Percentiles rank a stretch among this genome's conserved stretches.
These are phyloP conservation scores for Clausena lansium DNA, from an alignment of 345 rosid genomes.

Conservation along the genomic window DNA sequence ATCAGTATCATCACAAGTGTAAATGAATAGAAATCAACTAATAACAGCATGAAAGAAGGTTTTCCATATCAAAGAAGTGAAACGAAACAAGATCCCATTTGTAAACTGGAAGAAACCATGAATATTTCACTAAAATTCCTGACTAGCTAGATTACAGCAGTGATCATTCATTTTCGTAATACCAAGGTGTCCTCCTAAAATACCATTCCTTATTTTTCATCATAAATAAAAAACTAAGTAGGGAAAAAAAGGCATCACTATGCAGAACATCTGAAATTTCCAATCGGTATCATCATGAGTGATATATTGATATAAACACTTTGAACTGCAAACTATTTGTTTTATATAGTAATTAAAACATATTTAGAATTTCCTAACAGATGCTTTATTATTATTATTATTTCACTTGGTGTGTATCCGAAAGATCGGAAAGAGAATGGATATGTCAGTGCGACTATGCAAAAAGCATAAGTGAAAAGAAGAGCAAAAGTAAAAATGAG, in stretches of 20 bases:
- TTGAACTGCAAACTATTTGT: background rate
- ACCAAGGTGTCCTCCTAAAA: background rate
- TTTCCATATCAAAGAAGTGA: background rate
- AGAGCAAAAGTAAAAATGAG: background rate
- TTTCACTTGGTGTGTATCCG: background rate
- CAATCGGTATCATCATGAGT: background rate
- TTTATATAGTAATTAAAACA: no score
- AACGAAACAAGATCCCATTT: background rate
- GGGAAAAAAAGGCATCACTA: background rate
- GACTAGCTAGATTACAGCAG: background rate
- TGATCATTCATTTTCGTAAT: background rate
- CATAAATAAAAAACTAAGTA: background rate
- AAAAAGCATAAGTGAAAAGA: background rate
- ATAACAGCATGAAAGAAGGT: background rate
- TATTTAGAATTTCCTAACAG: no score
- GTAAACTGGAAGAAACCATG: background rate
- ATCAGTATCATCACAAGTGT: background rate
- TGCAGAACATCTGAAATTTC: background rate
- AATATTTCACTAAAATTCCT: background rate
- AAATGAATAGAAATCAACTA: background rate
- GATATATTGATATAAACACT: background rate
- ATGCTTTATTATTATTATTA: no score
- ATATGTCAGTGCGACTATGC: background rate
- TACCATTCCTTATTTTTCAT: background rate
- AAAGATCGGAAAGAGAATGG: background rate